A percentile compares a stretch with the other conserved stretches of the same genome.
Evolutionary conservation across 331 rosid species (phyloP).

Genomic region (Quercus lobata): DNA sequence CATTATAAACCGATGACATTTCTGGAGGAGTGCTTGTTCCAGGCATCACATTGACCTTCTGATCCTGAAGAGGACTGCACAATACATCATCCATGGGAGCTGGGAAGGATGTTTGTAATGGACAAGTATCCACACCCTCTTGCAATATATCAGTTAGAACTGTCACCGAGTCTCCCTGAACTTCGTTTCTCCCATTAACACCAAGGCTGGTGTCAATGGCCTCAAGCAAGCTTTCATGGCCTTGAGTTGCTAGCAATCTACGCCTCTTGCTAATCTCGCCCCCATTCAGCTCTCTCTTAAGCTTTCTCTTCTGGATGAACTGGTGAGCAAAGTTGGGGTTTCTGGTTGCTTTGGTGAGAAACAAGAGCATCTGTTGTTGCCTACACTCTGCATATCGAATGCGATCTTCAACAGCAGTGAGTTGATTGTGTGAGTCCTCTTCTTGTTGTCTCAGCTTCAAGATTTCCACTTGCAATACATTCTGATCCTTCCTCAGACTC

Average conservation of each 20-base stretch:
- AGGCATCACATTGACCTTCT: conserved; percentile 7
- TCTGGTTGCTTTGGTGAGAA: conserved; percentile 49
- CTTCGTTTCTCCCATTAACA: conserved; percentile 13
- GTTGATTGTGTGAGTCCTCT: conserved; percentile 44
- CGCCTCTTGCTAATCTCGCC: conserved; percentile 44
- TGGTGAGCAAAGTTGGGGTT: conserved; percentile 43
- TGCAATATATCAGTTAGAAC: conserved; percentile 35
- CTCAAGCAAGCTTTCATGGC: conserved; percentile 13
- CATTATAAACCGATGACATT: conserved; percentile 41
- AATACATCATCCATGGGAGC: conserved; percentile 24
- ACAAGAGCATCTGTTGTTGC: conserved; percentile 58
- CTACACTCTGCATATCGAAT: conserved; percentile 43
- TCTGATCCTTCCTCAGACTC: conserved; percentile 57
- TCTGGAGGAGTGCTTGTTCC: conserved; percentile 10
- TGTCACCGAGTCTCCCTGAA: conserved; percentile 13
- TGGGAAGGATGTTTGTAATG: conserved; percentile 7
- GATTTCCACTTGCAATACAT: conserved; percentile 50
- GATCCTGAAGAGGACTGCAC: conserved; percentile 19
- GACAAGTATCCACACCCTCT: conserved; percentile 16
- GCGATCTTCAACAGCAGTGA: conserved; percentile 44
- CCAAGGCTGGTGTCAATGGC: conserved; percentile 4
- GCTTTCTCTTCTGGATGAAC: conserved; percentile 38
- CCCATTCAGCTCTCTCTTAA: conserved; percentile 45
- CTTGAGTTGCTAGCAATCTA: conserved; percentile 39
- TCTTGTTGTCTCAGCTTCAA: conserved; percentile 59